A percentile compares a stretch with the other conserved stretches of the same genome.
Conservation (phyloP, 2,329 filamentous ascomycete genomes). For the Hypoxylon sp. region DNA sequence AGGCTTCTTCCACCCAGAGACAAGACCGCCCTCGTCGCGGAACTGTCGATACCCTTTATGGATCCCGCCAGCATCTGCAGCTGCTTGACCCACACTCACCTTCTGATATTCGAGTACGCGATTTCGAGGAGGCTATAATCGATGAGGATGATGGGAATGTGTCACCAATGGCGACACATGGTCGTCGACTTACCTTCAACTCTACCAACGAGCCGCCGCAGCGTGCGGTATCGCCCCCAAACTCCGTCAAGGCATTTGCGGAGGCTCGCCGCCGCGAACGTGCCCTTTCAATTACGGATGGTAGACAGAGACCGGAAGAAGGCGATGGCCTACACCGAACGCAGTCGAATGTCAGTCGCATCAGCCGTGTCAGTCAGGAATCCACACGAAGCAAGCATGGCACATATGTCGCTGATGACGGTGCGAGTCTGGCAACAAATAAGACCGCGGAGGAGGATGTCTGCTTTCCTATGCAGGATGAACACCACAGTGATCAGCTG, state of each 20-base stretch:
- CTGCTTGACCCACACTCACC: conserved; percentile 51
- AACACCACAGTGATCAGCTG: conserved; percentile 73
- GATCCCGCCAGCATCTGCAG: conserved; percentile 56
- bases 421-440: conserved; percentile 67
- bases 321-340: conserved; percentile 73
- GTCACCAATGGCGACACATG: conserved; percentile 55
- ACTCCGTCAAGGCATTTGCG: conserved; percentile 97
- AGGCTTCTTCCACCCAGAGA: conserved; percentile 67
- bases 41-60: conserved; percentile 76
- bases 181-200: conserved; percentile 65
- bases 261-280: conserved; percentile 87
- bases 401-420: conserved; percentile 66
- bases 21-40: conserved; percentile 71
- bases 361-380: conserved; percentile 59
- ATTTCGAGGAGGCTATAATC: conserved; percentile 86
- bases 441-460: conserved; percentile 86
- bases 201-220: conserved; percentile 66
- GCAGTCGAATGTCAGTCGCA: conserved; percentile 72
- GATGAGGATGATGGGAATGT: conserved; percentile 72
- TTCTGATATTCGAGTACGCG: conserved; percentile 64
- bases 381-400: conserved; percentile 58
- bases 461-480: conserved; percentile 83
- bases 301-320: conserved; percentile 51
- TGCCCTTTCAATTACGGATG: conserved; percentile 66
- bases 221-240: conserved; percentile 85